phyloP scores from a whole-genome alignment of 2,329 filamentous ascomycete species.

The Gnomoniopsis smithogilvyi region DNA sequence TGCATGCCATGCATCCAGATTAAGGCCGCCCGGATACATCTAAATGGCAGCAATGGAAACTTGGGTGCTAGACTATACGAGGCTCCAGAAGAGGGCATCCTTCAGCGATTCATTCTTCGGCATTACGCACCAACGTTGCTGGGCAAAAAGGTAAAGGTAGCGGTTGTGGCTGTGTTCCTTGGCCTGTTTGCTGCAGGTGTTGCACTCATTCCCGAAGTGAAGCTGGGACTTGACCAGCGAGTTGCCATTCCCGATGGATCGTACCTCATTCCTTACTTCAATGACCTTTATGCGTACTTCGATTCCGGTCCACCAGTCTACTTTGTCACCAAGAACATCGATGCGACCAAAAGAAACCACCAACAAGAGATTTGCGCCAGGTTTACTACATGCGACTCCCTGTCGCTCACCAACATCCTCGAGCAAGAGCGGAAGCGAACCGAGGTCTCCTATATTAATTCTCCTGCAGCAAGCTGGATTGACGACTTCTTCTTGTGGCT shows the following conservation, averaged over 20 bases:
- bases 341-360: constrained; percentile 69
- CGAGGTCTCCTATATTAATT: constrained; percentile 81
- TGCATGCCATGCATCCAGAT: constrained; percentile 88
- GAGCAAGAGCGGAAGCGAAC: constrained; percentile 92
- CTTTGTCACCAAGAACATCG: constrained; percentile 82
- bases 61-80: constrained; percentile 61
- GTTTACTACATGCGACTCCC: constrained; percentile 82
- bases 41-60: constrained; percentile 59
- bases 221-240: constrained; percentile 88
- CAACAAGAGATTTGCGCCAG: constrained; percentile 88
- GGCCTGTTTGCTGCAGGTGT: constrained; percentile 83
- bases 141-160: constrained; percentile 73
- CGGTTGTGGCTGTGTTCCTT: constrained; percentile 76
- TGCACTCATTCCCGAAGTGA: constrained; percentile 77
- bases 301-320: constrained; percentile 92
- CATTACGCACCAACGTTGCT: constrained; percentile 81
- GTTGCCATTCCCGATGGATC: constrained; percentile 92
- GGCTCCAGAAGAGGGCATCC: constrained; percentile 74
- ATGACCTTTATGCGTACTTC: constrained; percentile 91
- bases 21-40: constrained; percentile 66
- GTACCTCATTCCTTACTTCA: constrained; percentile 94
- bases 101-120: constrained; percentile 89
- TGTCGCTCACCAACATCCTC: constrained; percentile 83
- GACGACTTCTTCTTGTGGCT: constrained; percentile 97
- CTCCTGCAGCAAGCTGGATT: constrained; percentile 90